Evolutionary conservation across 2,329 filamentous ascomycete species (phyloP), one percentile per base, ranked within the genome.

Genomic region (Paraconiothyrium sp.): DNA sequence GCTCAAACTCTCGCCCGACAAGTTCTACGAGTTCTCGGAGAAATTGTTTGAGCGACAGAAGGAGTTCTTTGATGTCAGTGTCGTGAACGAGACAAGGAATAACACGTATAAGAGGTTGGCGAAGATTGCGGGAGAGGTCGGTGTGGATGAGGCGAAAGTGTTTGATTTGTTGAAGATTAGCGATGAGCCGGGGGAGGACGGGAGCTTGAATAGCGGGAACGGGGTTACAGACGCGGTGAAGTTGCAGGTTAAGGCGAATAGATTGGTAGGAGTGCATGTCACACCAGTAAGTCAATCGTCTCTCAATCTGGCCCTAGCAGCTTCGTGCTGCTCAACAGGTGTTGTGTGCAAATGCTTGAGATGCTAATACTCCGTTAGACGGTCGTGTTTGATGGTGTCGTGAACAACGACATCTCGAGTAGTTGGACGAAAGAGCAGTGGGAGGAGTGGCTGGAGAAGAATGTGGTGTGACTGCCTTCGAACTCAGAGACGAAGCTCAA

Each of bases 71-170:
- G 94, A 98, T 78, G 90, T 90, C 64, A 90, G 84, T 62, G 89
- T 97, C 44, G 93, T 96, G 22, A 89, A 91, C 68, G 94, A 98
- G 85, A 86, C 88, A 32, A 85, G 94, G 54, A 97, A 98, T 79
- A 79, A 87, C 54, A 97, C 93, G 2, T 98, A 98, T 78, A 84
- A 84, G 67, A 86, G 93, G 16, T 84, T 97, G 32, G 91, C 92
- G 3, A 87, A 88, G 75, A 82, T 97, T n/a, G 93, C 90, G 13
- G 81, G 80, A 7, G 79, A 76, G n/a, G 88, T 90, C 4, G 92
- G 91, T 7, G 81, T 96, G 9, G 86, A 92, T 67, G 90, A 91
- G 81, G 82, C 83, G n/a, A 81, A 88, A 68, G 83, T 97, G 57
- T 91, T 90, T 74, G 80, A 83, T 16, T 77, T 94, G 68, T 83